phyloP scores from a whole-genome alignment of 495 filamentous ascomycete species.

The Aspergillus egyptiacus region DNA sequence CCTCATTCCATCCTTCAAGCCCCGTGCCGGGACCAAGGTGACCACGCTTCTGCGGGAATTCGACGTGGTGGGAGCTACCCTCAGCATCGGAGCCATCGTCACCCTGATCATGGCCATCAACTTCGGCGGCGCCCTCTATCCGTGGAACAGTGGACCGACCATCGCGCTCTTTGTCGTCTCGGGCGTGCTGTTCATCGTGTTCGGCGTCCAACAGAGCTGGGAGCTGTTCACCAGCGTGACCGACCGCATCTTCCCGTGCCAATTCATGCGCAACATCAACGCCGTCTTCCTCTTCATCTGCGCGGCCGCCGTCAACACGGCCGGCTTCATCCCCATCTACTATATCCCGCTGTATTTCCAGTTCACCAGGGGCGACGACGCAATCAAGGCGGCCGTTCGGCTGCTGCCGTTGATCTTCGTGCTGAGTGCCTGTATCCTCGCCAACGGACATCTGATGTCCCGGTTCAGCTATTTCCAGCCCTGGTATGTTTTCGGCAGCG shows the following conservation, averaged over 20 bases:
- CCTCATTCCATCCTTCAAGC: slow-evolving; percentile 44
- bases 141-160: slow-evolving; percentile 21
- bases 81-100: slow-evolving; percentile 20
- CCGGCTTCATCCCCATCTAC: slow-evolving; percentile 26
- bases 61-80: slow-evolving; percentile 24
- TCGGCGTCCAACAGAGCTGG: slow-evolving; percentile 49
- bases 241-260: slow-evolving; percentile 46
- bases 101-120: slow-evolving; percentile 23
- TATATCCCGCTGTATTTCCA: slow-evolving; percentile 47
- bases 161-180: slow-evolving; percentile 25
- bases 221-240: slow-evolving; percentile 41
- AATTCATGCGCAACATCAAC: slow-evolving; percentile 35
- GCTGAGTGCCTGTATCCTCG: slow-evolving; percentile 31
- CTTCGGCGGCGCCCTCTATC: slow-evolving; percentile 29
- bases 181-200: slow-evolving; percentile 44
- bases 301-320: slow-evolving; percentile 19
- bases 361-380: slow-evolving; percentile 31
- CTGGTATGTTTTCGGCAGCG: slow-evolving; percentile 47
- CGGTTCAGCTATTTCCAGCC: slow-evolving; percentile 47
- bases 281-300: slow-evolving; percentile 42
- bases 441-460: slow-evolving; percentile 42
- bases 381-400: slow-evolving; percentile 34
- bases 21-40: slow-evolving; percentile 28
- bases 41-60: slow-evolving; percentile 18
- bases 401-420: slow-evolving; percentile 24